Conservation (phyloP, 164 flowering plant species). For the Liquidambar formosana region DNA sequence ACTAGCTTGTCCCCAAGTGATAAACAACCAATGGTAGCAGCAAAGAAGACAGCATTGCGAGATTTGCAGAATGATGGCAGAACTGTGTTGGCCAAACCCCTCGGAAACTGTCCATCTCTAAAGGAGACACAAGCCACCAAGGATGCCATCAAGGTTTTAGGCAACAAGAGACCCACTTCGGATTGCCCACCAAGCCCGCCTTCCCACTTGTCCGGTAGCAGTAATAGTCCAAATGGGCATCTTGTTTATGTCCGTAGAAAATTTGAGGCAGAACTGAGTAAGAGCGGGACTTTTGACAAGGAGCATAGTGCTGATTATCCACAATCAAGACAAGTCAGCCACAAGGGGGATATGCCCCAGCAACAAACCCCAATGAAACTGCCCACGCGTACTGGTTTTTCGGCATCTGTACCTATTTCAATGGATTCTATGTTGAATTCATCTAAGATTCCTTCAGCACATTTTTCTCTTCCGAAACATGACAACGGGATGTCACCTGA, state of each 20-base stretch:
- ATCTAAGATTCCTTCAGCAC: background rate
- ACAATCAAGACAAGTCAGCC: background rate
- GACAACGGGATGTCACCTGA: background rate
- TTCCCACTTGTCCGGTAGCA: background rate
- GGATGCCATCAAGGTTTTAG: background rate
- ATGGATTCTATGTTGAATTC: background rate
- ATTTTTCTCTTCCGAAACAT: background rate
- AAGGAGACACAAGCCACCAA: background rate
- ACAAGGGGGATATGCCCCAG: background rate
- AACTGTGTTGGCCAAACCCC: background rate
- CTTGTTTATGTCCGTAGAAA: conserved; percentile 10
- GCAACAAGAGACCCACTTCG: background rate
- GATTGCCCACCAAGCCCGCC: background rate
- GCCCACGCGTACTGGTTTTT: conserved; percentile 1
- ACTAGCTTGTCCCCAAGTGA: background rate
- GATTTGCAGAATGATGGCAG: background rate
- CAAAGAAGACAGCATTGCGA: background rate
- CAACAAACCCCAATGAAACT: background rate
- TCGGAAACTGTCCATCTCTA: background rate
- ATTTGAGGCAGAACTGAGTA: background rate
- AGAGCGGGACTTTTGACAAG: background rate
- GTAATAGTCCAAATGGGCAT: background rate
- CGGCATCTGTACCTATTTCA: background rate
- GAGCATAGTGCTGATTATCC: background rate
- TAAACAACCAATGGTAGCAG: background rate